phyloP scores from a whole-genome alignment of 768 basidiomycete species.

The Cystobasidium ongulense region DNA sequence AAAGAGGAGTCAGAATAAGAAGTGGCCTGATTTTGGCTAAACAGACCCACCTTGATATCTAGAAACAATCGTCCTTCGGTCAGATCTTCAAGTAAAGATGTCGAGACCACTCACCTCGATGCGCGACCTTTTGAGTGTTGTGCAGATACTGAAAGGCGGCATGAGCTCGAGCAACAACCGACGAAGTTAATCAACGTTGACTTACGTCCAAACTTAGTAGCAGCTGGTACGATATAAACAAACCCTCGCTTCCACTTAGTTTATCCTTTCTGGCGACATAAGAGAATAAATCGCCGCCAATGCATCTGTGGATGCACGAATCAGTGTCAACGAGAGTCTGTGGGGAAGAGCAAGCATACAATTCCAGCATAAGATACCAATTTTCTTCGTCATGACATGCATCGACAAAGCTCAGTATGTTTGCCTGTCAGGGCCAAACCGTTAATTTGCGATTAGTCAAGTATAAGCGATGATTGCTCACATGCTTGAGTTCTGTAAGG shows the following conservation, averaged over 20 bases:
- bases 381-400: not conserved
- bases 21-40: not conserved
- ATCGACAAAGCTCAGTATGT: not conserved
- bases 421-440: not conserved
- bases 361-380: constrained; percentile 11
- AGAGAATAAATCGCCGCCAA: not conserved
- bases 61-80: not conserved
- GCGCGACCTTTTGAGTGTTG: not conserved
- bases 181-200: not conserved
- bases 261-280: not conserved
- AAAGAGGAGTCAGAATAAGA: not conserved
- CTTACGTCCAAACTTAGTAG: not conserved
- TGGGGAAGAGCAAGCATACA: not conserved
- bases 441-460: too few species aligned
- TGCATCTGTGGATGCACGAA: not conserved
- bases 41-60: constrained; percentile 24
- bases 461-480: not conserved
- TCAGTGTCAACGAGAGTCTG: not conserved
- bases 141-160: not conserved
- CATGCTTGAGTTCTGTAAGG: constrained; percentile 2
- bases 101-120: constrained; percentile 7
- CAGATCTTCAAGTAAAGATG: not conserved
- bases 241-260: not conserved
- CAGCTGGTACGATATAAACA: constrained; percentile 4
- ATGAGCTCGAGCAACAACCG: not conserved